These are phyloP conservation scores for Yarrowia sp. DNA, from an alignment of 805 yeast species.

Conservation along the genomic window DNA sequence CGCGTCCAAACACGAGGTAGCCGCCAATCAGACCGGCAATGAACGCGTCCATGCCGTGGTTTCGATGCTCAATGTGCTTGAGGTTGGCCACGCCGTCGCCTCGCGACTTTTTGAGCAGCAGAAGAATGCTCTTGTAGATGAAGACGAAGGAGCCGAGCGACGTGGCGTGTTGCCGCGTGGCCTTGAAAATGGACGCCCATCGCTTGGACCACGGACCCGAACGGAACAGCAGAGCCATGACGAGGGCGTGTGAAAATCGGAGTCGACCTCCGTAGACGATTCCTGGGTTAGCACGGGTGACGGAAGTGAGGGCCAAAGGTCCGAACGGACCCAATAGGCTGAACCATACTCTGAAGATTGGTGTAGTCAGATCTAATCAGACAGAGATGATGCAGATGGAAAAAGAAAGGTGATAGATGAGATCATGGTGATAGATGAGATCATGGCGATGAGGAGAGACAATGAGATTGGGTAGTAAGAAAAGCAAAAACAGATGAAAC, in stretches of 20 bases:
- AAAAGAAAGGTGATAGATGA: too few relatives aligned
- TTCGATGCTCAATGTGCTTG: slow-evolving; percentile 28
- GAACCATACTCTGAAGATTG: too few relatives aligned
- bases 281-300: slow-evolving; percentile 39
- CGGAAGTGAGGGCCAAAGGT: neutral
- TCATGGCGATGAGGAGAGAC: too few relatives aligned
- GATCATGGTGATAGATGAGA: too few relatives aligned
- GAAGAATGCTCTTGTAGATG: slow-evolving; percentile 46
- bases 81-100: slow-evolving; percentile 27
- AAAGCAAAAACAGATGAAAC: neutral
- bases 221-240: slow-evolving; percentile 56
- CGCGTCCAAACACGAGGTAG: slow-evolving; percentile 44
- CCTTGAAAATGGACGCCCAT: slow-evolving; percentile 47
- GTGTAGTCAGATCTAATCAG: too few relatives aligned
- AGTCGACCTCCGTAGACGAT: slow-evolving; percentile 61
- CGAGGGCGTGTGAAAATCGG: slow-evolving; percentile 63
- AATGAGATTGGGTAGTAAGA: neutral
- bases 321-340: neutral
- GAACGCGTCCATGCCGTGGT: slow-evolving; percentile 34
- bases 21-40: slow-evolving; percentile 45
- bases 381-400: too few relatives aligned
- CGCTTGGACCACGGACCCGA: slow-evolving; percentile 51
- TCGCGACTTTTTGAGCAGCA: slow-evolving; percentile 35
- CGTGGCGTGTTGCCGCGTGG: slow-evolving; percentile 55
- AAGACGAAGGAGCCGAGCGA: slow-evolving; percentile 58